These are phyloP conservation scores for Iris pallida DNA, from an alignment of 116 monocot genomes.

Conservation along the genomic window DNA sequence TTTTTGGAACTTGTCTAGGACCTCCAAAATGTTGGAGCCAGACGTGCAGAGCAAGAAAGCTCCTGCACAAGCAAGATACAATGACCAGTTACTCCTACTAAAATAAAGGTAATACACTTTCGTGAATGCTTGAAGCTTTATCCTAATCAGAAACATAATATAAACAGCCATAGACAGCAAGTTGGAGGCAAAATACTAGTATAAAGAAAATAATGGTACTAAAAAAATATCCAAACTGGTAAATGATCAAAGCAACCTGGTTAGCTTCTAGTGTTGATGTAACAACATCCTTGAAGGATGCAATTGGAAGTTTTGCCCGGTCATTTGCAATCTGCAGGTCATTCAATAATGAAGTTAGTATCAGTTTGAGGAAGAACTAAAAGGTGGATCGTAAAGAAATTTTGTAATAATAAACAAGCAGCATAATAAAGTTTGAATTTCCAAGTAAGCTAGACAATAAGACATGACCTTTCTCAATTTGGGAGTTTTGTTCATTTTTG, in stretches of 20 bases:
- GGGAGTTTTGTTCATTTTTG: constrained; percentile 32
- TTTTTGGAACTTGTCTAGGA: no score
- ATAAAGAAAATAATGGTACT: not conserved
- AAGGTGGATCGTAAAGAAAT: not conserved
- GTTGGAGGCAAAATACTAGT: no score
- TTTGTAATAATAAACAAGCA: not conserved
- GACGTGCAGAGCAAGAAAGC: no score
- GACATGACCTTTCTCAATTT: constrained; percentile 60
- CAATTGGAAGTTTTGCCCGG: constrained; percentile 79
- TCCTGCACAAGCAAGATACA: no score
- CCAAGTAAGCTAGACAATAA: constrained; percentile 3
- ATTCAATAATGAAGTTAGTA: constrained; percentile 5
- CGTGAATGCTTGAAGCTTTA: no score
- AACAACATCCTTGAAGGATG: constrained; percentile 68
- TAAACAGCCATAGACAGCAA: no score
- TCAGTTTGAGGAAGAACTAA: not conserved
- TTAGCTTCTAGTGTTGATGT: constrained; percentile 66
- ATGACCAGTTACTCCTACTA: no score
- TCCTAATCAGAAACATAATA: no score
- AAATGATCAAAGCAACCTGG: constrained; percentile 43
- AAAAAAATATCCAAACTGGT: not conserved
- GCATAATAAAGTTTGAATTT: not conserved
- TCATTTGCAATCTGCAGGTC: constrained; percentile 52
- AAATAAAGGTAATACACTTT: no score
- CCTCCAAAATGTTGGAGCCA: no score